phyloP scores from a whole-genome alignment of 345 rosid genomes.

The Cardamine chenopodiifolia region DNA sequence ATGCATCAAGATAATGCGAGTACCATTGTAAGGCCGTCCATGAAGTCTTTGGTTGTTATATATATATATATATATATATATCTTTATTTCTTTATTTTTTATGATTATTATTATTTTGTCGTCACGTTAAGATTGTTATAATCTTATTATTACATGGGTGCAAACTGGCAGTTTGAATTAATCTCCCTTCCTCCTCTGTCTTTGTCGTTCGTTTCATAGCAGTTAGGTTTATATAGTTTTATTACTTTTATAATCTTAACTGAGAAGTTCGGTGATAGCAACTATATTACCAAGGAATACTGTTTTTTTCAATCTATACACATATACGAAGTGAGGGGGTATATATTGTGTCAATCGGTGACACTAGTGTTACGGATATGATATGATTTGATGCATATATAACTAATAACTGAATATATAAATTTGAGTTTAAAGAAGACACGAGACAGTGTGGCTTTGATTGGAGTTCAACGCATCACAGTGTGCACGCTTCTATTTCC shows the following conservation, averaged over 20 bases:
- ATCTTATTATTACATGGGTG: slow-evolving; percentile 3
- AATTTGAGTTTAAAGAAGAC: slow-evolving; percentile 8
- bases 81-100: too few relatives aligned
- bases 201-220: slow-evolving; percentile 36
- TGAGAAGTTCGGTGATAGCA: slow-evolving; percentile 3
- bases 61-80: too few relatives aligned
- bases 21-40: slow-evolving; percentile 17
- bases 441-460: slow-evolving; percentile 26
- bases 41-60: slow-evolving; percentile 33
- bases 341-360: neutral
- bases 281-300: neutral
- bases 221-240: slow-evolving; percentile 21
- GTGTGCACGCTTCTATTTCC: slow-evolving; percentile 29
- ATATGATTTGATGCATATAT: neutral
- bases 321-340: slow-evolving; percentile 1
- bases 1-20: slow-evolving; percentile 21
- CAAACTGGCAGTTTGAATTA: slow-evolving; percentile 39
- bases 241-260: slow-evolving; percentile 6
- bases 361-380: neutral
- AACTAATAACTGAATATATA: neutral
- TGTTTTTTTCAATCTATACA: neutral
- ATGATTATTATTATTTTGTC: slow-evolving; percentile 1
- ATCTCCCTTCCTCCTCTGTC: slow-evolving; percentile 20
- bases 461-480: slow-evolving; percentile 30
- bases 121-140: slow-evolving; percentile 18